Percentiles rank a stretch among this genome's conserved stretches.
Evolutionary conservation across 2,329 filamentous ascomycete genomes (phyloP).

Genomic region (Monosporascus sp.): DNA sequence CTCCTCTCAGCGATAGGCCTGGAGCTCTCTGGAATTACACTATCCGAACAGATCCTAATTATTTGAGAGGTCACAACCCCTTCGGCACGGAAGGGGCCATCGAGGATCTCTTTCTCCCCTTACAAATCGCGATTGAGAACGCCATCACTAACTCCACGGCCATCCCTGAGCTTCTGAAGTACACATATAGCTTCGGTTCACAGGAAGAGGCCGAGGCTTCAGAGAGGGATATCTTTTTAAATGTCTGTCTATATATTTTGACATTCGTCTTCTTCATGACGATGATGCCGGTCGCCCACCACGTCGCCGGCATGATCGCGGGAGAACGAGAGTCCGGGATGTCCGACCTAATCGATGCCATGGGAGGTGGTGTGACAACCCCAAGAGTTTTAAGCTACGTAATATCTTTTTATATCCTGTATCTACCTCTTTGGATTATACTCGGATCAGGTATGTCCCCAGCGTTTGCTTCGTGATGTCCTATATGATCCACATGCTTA

Average conservation of each 20-base stretch:
- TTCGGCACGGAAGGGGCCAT: constrained; percentile 54
- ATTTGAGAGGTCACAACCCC: constrained; percentile 51
- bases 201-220: constrained; percentile 49
- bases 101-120: constrained; percentile 61
- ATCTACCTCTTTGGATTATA: constrained; percentile 43
- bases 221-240: constrained; percentile 57
- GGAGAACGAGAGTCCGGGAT: constrained; percentile 66
- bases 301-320: constrained; percentile 65
- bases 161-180: constrained; percentile 15
- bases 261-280: constrained; percentile 65
- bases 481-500: constrained; percentile 29
- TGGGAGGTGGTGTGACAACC: constrained; percentile 63
- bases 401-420: constrained; percentile 63
- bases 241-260: constrained; percentile 58
- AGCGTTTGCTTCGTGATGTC: constrained; percentile 26
- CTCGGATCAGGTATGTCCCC: constrained; percentile 31
- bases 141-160: constrained; percentile 18
- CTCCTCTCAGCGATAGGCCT: constrained; percentile 52
- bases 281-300: constrained; percentile 65
- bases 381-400: constrained; percentile 59
- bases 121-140: constrained; percentile 48
- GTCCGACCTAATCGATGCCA: constrained; percentile 69
- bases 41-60: constrained; percentile 57
- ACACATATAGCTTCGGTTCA: constrained; percentile 16
- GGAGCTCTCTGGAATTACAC: constrained; percentile 64